Evolutionary conservation across 73 alveolate genomes (phyloP), one percentile per base, ranked within the genome.

Genomic region (Stentor roeselii): DNA sequence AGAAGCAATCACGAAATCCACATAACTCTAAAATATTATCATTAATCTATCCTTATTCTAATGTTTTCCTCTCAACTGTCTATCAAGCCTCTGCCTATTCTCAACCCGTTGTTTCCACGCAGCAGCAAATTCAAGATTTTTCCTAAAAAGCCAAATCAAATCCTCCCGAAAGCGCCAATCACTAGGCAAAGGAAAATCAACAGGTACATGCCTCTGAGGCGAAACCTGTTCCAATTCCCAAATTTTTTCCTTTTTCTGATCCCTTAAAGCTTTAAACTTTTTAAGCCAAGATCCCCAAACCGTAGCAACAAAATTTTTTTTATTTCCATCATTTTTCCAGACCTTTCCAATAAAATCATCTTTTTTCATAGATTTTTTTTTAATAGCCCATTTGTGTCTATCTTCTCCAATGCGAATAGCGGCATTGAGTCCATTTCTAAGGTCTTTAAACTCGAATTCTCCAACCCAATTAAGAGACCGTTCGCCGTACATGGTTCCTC

Each of bases 91-190:
- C 34, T 76, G 84, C 39, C 39, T 14, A 37, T 76, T 41, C 34
- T 76, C 84, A 1, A 76, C 84, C 39, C 39, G 32, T n/a, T 21
- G 0, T 35, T 76, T 76, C 84, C 84, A 76, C 39, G 78, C 14
- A 15, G 27, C 30, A 21, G 84, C 42, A 39, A 37, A 6, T n/a
- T 76, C 74, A 36, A 14, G 31, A 39, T 76, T 76, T 2, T 40
- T 40, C n/a, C 39, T 39, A 36, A 83, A 75, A 6, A 95, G 82
- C 96, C 97, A 95, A 3, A 95, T 86, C 60, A 97, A 89, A 84
- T 97, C 99, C 78, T 96, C 99, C 87, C 99, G 92, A 88, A 74
- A 97, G 86, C 99, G 86, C 78, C 98, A 90, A 87, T 97, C 99
- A 34, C 98, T 90, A 0, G 99, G 99, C 14, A 94, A 86, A 34